Percentiles rank a stretch among this genome's conserved stretches.
These are phyloP conservation scores for Amaranthus tricolor DNA, from an alignment of 179 eudicot genomes.

Conservation along the genomic window DNA sequence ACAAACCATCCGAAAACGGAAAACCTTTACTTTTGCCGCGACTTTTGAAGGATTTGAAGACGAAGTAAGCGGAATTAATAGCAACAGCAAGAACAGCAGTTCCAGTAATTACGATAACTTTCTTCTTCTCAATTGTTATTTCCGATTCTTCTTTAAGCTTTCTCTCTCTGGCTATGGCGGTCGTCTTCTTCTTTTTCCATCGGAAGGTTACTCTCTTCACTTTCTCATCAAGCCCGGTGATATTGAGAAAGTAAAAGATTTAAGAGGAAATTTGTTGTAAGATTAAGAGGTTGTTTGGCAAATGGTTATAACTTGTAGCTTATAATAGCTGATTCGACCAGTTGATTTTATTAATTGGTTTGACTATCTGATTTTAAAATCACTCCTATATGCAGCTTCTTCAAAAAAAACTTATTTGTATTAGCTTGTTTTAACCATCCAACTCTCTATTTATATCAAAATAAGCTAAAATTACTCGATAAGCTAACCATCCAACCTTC, in stretches of 20 bases:
- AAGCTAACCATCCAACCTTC: no score
- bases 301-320: conserved; percentile 8
- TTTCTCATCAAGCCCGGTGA: conserved; percentile 10
- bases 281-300: neutral
- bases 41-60: conserved; percentile 46
- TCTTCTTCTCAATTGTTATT: conserved; percentile 30
- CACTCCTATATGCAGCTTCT: no score
- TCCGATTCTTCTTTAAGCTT: neutral
- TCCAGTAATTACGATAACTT: conserved; percentile 65
- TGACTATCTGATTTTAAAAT: no score
- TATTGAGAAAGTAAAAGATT: neutral
- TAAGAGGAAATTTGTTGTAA: neutral
- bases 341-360: neutral
- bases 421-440: no score
- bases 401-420: no score
- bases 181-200: conserved; percentile 21
- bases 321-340: neutral
- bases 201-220: neutral
- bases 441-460: no score
- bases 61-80: conserved; percentile 51
- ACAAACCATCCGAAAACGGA: neutral
- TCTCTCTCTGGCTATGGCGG: conserved; percentile 11
- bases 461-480: no score
- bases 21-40: conserved; percentile 56
- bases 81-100: conserved; percentile 75